Conservation (phyloP, 2,329 filamentous ascomycete genomes). For the Cladorrhinum sp. region DNA sequence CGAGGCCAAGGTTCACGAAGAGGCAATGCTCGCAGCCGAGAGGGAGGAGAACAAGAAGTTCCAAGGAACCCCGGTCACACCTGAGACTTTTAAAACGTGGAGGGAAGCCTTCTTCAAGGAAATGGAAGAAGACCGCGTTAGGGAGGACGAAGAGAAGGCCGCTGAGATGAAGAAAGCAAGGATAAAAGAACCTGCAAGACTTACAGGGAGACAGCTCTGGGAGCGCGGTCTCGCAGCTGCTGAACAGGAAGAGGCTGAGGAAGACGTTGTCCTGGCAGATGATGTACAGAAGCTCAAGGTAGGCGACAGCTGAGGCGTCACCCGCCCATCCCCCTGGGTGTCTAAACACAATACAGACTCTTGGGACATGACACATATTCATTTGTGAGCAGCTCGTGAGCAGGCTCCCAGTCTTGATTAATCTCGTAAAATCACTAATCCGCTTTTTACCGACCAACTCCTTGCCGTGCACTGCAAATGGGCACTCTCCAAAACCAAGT, state of each 20-base stretch:
- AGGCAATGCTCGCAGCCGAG: constrained; percentile 59
- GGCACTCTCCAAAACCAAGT: constrained; percentile 6
- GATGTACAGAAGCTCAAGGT: constrained; percentile 71
- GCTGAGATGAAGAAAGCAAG: constrained; percentile 80
- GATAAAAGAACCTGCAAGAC: constrained; percentile 68
- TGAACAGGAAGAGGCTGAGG: constrained; percentile 64
- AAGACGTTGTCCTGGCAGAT: constrained; percentile 56
- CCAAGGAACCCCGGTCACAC: constrained; percentile 83
- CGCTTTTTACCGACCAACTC: background rate
- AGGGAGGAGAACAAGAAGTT: constrained; percentile 96
- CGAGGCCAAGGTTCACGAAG: constrained; percentile 56
- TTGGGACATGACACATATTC: background rate
- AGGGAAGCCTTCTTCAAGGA: constrained; percentile 73
- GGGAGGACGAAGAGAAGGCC: constrained; percentile 70
- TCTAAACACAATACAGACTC: background rate
- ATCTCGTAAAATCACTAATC: background rate
- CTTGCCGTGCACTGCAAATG: background rate
- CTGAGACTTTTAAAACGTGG: constrained; percentile 83
- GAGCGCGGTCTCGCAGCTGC: constrained; percentile 67
- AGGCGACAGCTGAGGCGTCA: constrained; percentile 42
- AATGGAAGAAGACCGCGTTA: constrained; percentile 68
- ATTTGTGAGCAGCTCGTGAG: background rate
- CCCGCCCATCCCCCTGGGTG: background rate
- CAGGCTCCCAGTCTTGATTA: background rate
- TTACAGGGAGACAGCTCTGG: constrained; percentile 76